Conservation (phyloP, 208 protist species). For the Naegleria fowleri region DNA sequence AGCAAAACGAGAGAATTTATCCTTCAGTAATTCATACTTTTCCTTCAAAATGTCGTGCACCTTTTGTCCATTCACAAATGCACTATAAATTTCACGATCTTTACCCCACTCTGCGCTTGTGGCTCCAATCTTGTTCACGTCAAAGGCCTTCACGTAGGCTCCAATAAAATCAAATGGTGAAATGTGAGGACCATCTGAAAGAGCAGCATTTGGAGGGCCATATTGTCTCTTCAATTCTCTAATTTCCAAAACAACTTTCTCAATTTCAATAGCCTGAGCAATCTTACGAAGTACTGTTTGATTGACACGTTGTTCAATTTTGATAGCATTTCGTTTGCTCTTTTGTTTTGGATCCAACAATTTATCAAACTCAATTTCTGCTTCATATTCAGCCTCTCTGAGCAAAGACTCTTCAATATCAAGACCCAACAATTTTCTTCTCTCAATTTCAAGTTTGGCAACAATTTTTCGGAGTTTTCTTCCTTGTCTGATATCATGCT, state of each 20-base stretch:
- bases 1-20: background rate
- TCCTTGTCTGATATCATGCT: background rate
- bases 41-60: background rate
- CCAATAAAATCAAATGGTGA: background rate
- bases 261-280: background rate
- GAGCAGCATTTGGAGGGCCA: background rate
- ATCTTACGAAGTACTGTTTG: background rate
- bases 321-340: background rate
- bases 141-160: background rate
- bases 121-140: background rate
- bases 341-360: background rate
- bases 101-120: constrained; percentile 11
- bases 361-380: background rate
- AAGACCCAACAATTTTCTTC: background rate
- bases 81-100: background rate
- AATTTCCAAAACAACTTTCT: background rate
- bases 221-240: background rate
- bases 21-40: background rate
- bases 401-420: background rate
- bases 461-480: background rate
- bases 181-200: background rate
- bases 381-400: background rate
- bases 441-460: background rate
- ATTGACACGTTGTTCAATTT: background rate
- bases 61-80: background rate